A percentile compares a stretch with the other conserved stretches of the same genome.
These are phyloP conservation scores for Petunia axillaris DNA, from an alignment of 257 asterid species.

Conservation along the genomic window DNA sequence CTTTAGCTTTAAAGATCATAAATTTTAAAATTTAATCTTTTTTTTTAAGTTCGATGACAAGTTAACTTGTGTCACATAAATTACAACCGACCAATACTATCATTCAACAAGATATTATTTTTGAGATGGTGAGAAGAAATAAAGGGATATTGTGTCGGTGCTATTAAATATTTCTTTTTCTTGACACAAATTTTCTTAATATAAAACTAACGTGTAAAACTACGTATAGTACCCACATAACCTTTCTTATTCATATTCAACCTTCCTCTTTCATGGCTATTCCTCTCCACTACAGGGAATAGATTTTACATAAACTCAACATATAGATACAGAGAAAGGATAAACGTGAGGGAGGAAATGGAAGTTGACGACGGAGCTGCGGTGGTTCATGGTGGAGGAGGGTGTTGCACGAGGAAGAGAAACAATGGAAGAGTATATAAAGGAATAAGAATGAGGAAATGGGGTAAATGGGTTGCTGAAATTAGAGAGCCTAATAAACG, in stretches of 20 bases:
- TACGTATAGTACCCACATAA: background rate
- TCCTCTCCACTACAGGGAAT: conserved; percentile 6
- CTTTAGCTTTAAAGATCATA: too few relatives aligned
- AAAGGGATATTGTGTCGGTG: conserved; percentile 58
- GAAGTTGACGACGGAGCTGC: conserved; percentile 15
- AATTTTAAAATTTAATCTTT: too few relatives aligned
- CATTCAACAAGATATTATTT: conserved; percentile 8
- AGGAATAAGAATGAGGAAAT: conserved; percentile 95
- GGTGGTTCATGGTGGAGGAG: conserved; percentile 41
- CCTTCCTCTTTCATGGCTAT: conserved; percentile 12
- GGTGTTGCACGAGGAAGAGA: conserved; percentile 39
- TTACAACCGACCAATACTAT: background rate
- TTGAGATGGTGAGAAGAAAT: conserved; percentile 33
- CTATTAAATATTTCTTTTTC: conserved; percentile 31
- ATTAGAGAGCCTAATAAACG: conserved; percentile 92
- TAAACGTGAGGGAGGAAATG: background rate
- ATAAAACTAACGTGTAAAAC: conserved; percentile 37
- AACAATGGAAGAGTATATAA: conserved; percentile 63
- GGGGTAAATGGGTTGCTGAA: conserved; percentile 99
- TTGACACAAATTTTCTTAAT: conserved; percentile 12
- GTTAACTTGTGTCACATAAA: too few relatives aligned
- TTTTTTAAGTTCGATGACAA: too few relatives aligned
- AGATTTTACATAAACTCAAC: background rate
- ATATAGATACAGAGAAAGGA: too few relatives aligned
- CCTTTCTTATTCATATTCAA: background rate